These are phyloP conservation scores for Thalassia testudinum DNA, from an alignment of 116 monocot species.

Conservation along the genomic window DNA sequence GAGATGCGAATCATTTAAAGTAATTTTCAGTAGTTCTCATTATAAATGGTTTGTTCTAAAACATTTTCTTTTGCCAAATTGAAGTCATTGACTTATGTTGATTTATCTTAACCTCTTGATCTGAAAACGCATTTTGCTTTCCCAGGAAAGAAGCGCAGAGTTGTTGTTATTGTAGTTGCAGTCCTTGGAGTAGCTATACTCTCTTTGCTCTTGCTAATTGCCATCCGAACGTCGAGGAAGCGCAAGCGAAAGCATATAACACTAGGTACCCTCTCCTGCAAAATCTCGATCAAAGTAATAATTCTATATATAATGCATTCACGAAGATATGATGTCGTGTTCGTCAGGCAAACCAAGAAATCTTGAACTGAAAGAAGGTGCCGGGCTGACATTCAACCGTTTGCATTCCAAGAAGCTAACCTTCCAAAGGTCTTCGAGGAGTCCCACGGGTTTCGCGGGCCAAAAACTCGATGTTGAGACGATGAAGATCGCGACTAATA, in stretches of 20 bases:
- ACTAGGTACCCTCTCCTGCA: conserved; percentile 1
- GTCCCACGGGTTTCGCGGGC: background rate
- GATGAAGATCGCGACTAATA: conserved; percentile 7
- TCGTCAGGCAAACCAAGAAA: background rate
- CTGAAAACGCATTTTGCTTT: background rate
- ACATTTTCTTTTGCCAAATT: too few species aligned
- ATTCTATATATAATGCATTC: too few species aligned
- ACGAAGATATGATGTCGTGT: too few species aligned
- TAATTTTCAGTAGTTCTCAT: too few species aligned
- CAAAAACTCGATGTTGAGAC: conserved; percentile 6
- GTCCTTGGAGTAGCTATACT: conserved; percentile 1
- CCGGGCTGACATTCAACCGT: conserved; percentile 4
- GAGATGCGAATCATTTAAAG: too few species aligned
- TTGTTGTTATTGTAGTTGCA: background rate
- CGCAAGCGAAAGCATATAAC: conserved; percentile 4
- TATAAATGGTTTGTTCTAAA: too few species aligned
- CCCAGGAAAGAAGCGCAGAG: background rate
- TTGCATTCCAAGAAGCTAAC: background rate
- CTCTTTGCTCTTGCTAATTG: background rate
- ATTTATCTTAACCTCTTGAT: too few species aligned
- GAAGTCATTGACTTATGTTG: too few species aligned
- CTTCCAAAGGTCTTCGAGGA: background rate
- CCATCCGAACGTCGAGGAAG: conserved; percentile 1
- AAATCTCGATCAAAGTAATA: too few species aligned
- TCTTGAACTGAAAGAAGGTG: background rate